A percentile compares a stretch with the other conserved stretches of the same genome.
phyloP scores from a whole-genome alignment of 495 filamentous ascomycete species.

The Astrocystis sublimbata region DNA sequence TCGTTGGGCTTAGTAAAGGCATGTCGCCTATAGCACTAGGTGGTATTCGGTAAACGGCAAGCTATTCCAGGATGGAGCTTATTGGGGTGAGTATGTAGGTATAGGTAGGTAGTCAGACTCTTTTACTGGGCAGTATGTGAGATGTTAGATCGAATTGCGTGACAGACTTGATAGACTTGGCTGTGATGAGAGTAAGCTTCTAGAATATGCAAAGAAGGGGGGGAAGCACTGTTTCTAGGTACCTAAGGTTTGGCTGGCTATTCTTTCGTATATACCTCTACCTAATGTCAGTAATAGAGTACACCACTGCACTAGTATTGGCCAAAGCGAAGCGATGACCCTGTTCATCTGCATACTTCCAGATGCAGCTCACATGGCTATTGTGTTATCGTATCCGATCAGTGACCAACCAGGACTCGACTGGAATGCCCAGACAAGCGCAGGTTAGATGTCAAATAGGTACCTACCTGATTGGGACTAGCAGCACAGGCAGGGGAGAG shows the following conservation, averaged over 20 bases:
- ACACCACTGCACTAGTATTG: background rate
- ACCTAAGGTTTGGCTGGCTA: too few species aligned
- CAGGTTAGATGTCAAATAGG: background rate
- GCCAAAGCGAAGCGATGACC: background rate
- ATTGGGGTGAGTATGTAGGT: too few species aligned
- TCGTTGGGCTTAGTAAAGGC: too few species aligned
- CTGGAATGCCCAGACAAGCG: too few species aligned
- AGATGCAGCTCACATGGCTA: too few species aligned
- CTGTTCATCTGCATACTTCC: background rate
- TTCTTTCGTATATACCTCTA: background rate
- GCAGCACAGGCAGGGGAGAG: too few species aligned
- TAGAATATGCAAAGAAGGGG: background rate
- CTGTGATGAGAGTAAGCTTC: background rate
- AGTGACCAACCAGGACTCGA: too few species aligned
- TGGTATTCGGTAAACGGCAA: background rate
- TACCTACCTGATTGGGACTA: conserved; percentile 6
- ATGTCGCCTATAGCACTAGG: background rate
- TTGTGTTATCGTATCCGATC: too few species aligned
- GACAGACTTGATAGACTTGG: background rate
- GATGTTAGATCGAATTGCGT: background rate
- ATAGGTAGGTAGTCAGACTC: too few species aligned
- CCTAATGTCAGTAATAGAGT: background rate
- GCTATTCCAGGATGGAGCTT: background rate
- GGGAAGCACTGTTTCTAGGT: background rate
- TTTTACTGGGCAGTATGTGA: background rate